A percentile compares a stretch with the other conserved stretches of the same genome.
Conservation (phyloP, 1,284 basidiomycete genomes). For the Leccinum pseudoinsigne region DNA sequence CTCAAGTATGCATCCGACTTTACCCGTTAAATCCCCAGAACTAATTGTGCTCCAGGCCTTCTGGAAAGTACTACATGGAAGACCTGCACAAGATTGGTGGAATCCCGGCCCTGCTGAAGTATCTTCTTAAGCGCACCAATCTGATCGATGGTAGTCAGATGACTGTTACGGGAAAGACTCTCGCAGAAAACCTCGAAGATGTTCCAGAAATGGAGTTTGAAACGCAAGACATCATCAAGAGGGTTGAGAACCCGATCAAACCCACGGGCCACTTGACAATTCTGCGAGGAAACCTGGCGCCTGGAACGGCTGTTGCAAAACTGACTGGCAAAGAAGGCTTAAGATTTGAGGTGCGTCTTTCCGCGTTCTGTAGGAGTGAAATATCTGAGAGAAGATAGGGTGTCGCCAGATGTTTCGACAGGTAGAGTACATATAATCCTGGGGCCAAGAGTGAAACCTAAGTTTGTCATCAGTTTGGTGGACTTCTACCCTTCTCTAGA, state of each 20-base stretch:
- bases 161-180: slow-evolving; percentile 93
- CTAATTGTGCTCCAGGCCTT: slow-evolving; percentile 56
- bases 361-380: slow-evolving; percentile 1
- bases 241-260: slow-evolving; percentile 87
- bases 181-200: slow-evolving; percentile 89
- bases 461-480: slow-evolving; percentile 55
- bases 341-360: slow-evolving; percentile 67
- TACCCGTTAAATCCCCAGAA: not conserved
- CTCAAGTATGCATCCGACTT: slow-evolving; percentile 58
- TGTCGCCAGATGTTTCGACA: slow-evolving; percentile 75
- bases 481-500: slow-evolving; percentile 86
- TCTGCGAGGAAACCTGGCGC: slow-evolving; percentile 87
- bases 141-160: slow-evolving; percentile 90
- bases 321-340: slow-evolving; percentile 96
- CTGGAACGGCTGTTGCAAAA: slow-evolving; percentile 92
- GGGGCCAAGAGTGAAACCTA: not conserved
- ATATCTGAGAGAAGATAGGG: slow-evolving; percentile 44
- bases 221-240: slow-evolving; percentile 83
- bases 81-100: slow-evolving; percentile 93
- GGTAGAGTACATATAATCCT: slow-evolving; percentile 35
- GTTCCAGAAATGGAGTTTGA: slow-evolving; percentile 76
- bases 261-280: slow-evolving; percentile 91
- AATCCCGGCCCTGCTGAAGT: slow-evolving; percentile 81
- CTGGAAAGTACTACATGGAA: slow-evolving; percentile 96
- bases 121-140: slow-evolving; percentile 84